phyloP scores from a whole-genome alignment of 1,284 basidiomycete genomes.

The Neonothopanus nambi region DNA sequence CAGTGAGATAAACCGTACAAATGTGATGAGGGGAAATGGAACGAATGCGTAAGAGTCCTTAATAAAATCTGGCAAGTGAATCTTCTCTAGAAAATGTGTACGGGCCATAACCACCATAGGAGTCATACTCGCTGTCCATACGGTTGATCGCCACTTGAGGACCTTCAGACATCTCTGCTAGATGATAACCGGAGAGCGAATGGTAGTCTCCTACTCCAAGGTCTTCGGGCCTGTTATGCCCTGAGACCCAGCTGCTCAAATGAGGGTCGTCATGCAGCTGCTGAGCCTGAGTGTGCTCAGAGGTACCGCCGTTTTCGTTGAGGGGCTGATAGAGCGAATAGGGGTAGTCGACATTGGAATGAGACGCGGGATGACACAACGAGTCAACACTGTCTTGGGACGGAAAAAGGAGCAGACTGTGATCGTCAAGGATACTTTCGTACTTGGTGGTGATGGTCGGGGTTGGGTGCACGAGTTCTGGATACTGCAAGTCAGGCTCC shows the following conservation, averaged over 20 bases:
- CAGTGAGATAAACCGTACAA: neutral
- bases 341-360: neutral
- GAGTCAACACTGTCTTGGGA: slow-evolving; percentile 27
- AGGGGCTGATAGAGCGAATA: neutral
- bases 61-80: neutral
- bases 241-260: slow-evolving; percentile 3
- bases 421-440: slow-evolving; percentile 27
- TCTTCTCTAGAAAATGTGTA: slow-evolving; percentile 8
- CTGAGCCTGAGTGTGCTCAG: too few species aligned
- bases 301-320: neutral
- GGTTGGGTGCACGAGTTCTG: slow-evolving; percentile 16
- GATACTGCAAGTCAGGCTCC: slow-evolving; percentile 16
- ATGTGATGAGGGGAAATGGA: neutral
- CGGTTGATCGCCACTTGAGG: neutral
- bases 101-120: neutral
- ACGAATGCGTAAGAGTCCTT: neutral
- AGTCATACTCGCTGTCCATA: neutral
- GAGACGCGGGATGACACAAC: neutral
- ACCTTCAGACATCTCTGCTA: slow-evolving; percentile 5
- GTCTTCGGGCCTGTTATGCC: slow-evolving; percentile 1
- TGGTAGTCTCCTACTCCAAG: slow-evolving; percentile 9
- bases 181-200: slow-evolving; percentile 7
- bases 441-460: slow-evolving; percentile 22
- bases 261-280: neutral
- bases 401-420: slow-evolving; percentile 25